phyloP scores from a whole-genome alignment of 164 flowering plant species.

The Kalanchoe fedtschenkoi region DNA sequence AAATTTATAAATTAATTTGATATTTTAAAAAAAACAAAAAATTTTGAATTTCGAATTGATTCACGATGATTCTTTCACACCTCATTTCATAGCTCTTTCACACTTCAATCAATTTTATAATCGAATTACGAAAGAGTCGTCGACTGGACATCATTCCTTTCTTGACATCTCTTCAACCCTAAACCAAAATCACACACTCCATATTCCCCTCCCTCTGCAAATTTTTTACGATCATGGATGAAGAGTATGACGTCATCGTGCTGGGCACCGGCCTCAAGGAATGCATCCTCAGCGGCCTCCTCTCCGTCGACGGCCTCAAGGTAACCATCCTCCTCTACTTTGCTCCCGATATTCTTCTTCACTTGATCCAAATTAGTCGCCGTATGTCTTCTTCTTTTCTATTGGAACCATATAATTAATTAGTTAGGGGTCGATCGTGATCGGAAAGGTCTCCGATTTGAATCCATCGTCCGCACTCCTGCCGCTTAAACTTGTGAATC shows the following conservation, averaged over 20 bases:
- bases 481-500: neutral
- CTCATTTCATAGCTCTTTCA: no score
- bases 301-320: constrained; percentile 49
- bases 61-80: no score
- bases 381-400: neutral
- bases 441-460: neutral
- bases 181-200: neutral
- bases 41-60: no score
- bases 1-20: no score
- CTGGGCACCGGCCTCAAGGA: constrained; percentile 50
- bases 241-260: constrained; percentile 46
- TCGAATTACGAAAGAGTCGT: neutral
- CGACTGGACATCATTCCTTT: neutral
- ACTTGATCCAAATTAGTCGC: neutral
- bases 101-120: no score
- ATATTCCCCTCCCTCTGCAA: neutral
- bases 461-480: neutral
- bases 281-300: constrained; percentile 55
- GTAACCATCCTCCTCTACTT: constrained; percentile 10
- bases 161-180: neutral
- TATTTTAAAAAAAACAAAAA: no score
- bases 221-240: constrained; percentile 28
- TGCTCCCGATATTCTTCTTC: no score
- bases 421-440: neutral
- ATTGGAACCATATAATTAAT: neutral